Conservation (phyloP, 106 monocot genomes). For the Dendrobium nobile region DNA sequence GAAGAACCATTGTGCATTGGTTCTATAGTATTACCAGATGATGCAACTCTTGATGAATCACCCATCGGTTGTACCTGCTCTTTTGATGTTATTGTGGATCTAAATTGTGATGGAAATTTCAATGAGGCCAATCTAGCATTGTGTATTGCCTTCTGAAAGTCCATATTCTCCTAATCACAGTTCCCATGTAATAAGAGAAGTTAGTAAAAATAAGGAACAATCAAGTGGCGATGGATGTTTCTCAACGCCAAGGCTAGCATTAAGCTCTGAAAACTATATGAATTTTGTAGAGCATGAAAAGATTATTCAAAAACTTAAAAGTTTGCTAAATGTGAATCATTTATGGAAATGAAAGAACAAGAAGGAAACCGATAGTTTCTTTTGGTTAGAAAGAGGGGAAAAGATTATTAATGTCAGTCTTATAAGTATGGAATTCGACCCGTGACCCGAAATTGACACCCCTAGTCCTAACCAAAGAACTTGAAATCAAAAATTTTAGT, state of each 20-base stretch:
- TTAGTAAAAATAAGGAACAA: not conserved
- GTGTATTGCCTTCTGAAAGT: conserved; percentile 38
- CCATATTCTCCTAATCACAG: conserved; percentile 31
- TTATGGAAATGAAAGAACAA: too few species aligned
- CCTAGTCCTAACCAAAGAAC: too few species aligned
- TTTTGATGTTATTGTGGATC: conserved; percentile 5
- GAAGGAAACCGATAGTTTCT: too few species aligned
- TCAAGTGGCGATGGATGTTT: not conserved
- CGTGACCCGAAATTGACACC: too few species aligned
- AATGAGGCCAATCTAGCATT: conserved; percentile 62
- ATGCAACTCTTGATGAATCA: conserved; percentile 1
- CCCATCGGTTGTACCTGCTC: conserved; percentile 11
- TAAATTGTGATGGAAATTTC: conserved; percentile 27
- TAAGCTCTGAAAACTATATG: not conserved
- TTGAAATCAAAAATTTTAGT: too few species aligned
- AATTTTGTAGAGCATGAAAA: not conserved
- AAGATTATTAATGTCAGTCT: too few species aligned
- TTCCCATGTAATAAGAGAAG: not conserved
- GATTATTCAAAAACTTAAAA: too few species aligned
- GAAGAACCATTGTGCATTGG: conserved; percentile 18
- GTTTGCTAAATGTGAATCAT: too few species aligned
- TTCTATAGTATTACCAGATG: conserved; percentile 8
- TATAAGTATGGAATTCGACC: too few species aligned
- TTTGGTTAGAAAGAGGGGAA: too few species aligned
- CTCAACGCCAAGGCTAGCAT: not conserved